phyloP scores from a whole-genome alignment of 345 rosid species.

The Noccaea bulbosa region DNA sequence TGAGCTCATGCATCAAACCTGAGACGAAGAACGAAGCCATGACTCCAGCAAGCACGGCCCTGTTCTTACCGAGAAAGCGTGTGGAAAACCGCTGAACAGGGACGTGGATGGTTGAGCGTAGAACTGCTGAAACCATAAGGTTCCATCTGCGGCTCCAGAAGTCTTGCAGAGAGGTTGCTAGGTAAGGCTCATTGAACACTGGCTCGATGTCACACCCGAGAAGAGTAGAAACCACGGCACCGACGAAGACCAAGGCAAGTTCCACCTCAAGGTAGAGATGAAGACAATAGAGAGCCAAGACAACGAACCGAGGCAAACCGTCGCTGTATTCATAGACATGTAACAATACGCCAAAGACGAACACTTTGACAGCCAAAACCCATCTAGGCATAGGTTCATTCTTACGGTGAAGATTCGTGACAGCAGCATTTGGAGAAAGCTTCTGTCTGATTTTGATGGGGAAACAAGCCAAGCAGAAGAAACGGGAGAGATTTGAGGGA shows the following conservation, averaged over 20 bases:
- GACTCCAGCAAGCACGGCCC: constrained; percentile 49
- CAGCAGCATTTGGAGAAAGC: constrained; percentile 28
- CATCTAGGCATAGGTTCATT: constrained; percentile 32
- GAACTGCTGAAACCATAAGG: constrained; percentile 60
- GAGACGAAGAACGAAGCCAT: constrained; percentile 62
- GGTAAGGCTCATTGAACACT: constrained; percentile 66
- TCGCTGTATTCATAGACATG: constrained; percentile 46
- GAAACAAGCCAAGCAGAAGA: constrained; percentile 61
- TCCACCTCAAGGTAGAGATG: constrained; percentile 57
- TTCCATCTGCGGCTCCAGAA: constrained; percentile 89
- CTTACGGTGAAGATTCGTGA: constrained; percentile 12
- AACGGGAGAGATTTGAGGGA: constrained; percentile 50
- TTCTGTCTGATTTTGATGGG: constrained; percentile 54
- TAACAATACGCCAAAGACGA: constrained; percentile 42
- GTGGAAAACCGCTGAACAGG: constrained; percentile 47
- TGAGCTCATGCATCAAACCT: constrained; percentile 69
- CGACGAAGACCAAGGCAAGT: constrained; percentile 44
- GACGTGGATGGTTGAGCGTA: constrained; percentile 56
- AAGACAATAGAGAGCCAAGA: constrained; percentile 46
- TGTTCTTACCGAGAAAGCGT: constrained; percentile 30
- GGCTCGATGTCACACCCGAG: constrained; percentile 65
- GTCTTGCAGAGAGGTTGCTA: constrained; percentile 75
- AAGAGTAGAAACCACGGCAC: constrained; percentile 49
- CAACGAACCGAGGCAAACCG: constrained; percentile 36
- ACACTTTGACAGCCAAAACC: constrained; percentile 47